Conservation (phyloP, 768 basidiomycete genomes). For the Kwoniella europaea region DNA sequence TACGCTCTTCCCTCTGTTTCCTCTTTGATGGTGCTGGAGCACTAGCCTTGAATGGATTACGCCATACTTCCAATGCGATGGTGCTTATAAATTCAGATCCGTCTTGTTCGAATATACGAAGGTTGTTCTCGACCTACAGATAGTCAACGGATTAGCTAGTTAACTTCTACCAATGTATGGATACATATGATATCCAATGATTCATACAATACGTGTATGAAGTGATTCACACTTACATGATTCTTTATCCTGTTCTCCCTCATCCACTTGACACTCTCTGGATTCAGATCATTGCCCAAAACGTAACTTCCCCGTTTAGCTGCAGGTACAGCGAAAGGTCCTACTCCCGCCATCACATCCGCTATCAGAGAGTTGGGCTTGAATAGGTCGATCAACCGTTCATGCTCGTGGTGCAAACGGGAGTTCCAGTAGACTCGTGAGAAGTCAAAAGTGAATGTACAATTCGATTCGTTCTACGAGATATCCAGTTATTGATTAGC, state of each 20-base stretch:
- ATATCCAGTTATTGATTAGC: not conserved
- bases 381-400: conserved; percentile 77
- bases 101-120: conserved; percentile 78
- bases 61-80: conserved; percentile 64
- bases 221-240: conserved; percentile 64
- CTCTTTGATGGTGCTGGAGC: conserved; percentile 57
- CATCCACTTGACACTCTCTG: conserved; percentile 79
- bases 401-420: conserved; percentile 87
- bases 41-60: conserved; percentile 69
- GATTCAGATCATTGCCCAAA: conserved; percentile 92
- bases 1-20: conserved; percentile 58
- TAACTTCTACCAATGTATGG: no score
- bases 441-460: conserved; percentile 91
- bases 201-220: no score
- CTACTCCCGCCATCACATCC: conserved; percentile 96
- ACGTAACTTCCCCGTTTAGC: conserved; percentile 89
- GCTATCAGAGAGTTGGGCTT: conserved; percentile 71
- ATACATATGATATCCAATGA: not conserved
- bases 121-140: conserved; percentile 69
- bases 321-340: conserved; percentile 92
- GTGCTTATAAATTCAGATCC: conserved; percentile 81
- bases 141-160: no score
- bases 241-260: conserved; percentile 74
- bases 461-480: conserved; percentile 77
- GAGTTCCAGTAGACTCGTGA: conserved; percentile 98